Conservation (phyloP, 1,284 basidiomycete genomes). For the Cerioporus squamosus region DNA sequence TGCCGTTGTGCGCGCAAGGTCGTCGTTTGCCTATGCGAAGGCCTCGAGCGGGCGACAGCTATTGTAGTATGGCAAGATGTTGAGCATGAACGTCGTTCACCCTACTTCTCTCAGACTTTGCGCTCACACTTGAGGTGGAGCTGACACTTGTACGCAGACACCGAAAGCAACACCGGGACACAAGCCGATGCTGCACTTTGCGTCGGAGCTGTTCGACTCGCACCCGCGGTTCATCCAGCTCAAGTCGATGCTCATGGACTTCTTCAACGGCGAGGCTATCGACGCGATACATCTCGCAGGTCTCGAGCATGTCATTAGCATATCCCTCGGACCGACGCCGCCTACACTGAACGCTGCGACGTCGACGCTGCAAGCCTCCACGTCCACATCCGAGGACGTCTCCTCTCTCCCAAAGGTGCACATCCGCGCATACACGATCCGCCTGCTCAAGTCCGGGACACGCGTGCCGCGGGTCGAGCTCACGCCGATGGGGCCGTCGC, state of each 20-base stretch:
- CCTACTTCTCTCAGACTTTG: background rate
- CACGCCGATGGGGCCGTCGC: constrained; percentile 88
- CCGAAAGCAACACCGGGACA: constrained; percentile 91
- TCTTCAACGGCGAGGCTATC: constrained; percentile 88
- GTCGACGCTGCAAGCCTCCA: constrained; percentile 21
- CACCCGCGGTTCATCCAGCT: constrained; percentile 91
- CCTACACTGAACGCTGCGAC: constrained; percentile 48
- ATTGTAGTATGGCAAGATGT: too few species aligned
- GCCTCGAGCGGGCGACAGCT: too few species aligned
- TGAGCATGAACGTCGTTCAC: too few species aligned
- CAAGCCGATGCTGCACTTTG: constrained; percentile 94
- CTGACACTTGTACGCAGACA: constrained; percentile 50
- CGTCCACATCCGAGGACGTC: constrained; percentile 43
- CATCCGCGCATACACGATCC: constrained; percentile 86
- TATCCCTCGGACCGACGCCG: constrained; percentile 77
- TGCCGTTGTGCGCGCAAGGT: too few species aligned
- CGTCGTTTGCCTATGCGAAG: too few species aligned
- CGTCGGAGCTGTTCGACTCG: constrained; percentile 90
- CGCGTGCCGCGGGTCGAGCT: constrained; percentile 84
- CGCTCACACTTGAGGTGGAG: background rate
- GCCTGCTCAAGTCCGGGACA: constrained; percentile 76
- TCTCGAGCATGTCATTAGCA: constrained; percentile 90
- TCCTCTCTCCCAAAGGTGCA: constrained; percentile 79
- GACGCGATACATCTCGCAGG: constrained; percentile 86
- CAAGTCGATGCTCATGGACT: constrained; percentile 90